phyloP scores from a whole-genome alignment of 139 green algal species.

The Trebouxia sp. region DNA sequence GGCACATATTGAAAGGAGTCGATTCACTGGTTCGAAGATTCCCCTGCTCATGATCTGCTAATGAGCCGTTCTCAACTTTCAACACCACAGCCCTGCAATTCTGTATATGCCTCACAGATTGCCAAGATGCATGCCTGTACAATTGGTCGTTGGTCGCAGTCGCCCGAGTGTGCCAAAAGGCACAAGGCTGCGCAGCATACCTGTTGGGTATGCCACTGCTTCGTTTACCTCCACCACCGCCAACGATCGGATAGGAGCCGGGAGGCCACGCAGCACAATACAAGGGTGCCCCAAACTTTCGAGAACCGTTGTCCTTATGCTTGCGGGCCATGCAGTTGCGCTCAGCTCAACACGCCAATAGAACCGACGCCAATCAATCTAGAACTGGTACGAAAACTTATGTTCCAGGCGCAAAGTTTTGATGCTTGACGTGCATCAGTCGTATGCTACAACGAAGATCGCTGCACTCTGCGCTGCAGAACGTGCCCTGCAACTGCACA shows the following conservation, averaged over 20 bases:
- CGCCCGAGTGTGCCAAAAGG: too few relatives aligned
- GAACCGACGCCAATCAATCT: too few relatives aligned
- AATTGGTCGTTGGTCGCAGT: too few relatives aligned
- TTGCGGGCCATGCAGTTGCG: not conserved
- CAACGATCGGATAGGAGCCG: slow-evolving; percentile 45
- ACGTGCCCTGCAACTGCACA: too few relatives aligned
- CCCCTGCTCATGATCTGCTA: not conserved
- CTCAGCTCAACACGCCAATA: too few relatives aligned
- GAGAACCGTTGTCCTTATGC: slow-evolving; percentile 1
- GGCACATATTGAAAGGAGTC: slow-evolving; percentile 4
- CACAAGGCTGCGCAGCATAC: slow-evolving; percentile 25
- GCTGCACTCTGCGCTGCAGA: too few relatives aligned
- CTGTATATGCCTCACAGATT: too few relatives aligned
- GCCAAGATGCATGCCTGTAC: too few relatives aligned
- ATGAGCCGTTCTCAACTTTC: not conserved
- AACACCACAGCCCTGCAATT: slow-evolving; percentile 2
- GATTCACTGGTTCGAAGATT: not conserved
- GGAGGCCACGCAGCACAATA: slow-evolving; percentile 48
- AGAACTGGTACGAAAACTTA: too few relatives aligned
- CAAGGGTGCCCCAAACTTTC: slow-evolving; percentile 38
- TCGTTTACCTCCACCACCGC: slow-evolving; percentile 47
- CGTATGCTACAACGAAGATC: too few relatives aligned
- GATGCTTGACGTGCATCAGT: too few relatives aligned
- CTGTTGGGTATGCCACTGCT: slow-evolving; percentile 62
- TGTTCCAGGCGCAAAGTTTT: too few relatives aligned